phyloP scores from a whole-genome alignment of 441 rosid genomes.

The Omphalea diandra region DNA sequence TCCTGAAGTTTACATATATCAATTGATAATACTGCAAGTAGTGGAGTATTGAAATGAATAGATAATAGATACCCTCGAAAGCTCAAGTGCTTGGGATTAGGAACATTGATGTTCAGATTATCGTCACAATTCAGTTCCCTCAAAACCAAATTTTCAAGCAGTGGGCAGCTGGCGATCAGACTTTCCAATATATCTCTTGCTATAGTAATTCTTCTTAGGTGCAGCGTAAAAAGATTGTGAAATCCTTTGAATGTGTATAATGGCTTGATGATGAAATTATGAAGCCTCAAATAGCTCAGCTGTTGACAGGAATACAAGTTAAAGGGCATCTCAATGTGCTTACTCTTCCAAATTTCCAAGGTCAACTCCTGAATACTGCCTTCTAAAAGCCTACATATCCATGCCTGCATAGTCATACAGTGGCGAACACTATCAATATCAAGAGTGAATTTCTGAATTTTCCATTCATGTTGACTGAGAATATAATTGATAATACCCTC shows the following conservation, averaged over 20 bases:
- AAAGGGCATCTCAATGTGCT: neutral
- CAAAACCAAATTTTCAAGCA: neutral
- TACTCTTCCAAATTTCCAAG: neutral
- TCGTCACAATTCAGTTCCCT: no score
- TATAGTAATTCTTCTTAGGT: neutral
- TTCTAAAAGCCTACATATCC: neutral
- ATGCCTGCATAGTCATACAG: neutral
- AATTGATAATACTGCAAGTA: neutral
- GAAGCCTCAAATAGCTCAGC: neutral
- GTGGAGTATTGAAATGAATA: neutral
- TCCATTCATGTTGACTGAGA: neutral
- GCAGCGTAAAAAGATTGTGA: neutral
- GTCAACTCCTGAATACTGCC: neutral
- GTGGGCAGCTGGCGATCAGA: neutral
- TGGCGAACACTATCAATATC: neutral
- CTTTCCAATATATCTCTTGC: neutral
- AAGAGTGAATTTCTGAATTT: neutral
- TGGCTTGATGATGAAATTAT: neutral
- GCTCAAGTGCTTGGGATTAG: neutral
- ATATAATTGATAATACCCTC: neutral
- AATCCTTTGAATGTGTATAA: neutral
- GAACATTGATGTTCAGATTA: neutral
- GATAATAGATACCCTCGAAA: neutral
- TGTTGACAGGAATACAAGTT: neutral
- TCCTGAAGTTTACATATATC: neutral